These are phyloP conservation scores for Alternaria gansuensis DNA, from an alignment of 2,329 filamentous ascomycete genomes.

Conservation along the genomic window DNA sequence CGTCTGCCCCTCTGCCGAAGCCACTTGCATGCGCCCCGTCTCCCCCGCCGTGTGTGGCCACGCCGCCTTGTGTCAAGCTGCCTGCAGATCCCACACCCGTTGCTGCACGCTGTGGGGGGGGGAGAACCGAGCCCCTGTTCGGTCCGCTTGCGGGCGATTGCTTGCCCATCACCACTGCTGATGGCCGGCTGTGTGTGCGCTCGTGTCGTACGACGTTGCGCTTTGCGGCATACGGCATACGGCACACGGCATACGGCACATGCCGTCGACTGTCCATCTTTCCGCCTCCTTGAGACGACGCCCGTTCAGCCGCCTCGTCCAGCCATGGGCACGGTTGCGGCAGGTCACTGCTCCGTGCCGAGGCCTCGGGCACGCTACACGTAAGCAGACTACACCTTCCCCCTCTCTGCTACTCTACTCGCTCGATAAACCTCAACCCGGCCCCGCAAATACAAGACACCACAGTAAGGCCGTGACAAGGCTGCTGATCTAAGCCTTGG, in stretches of 20 bases:
- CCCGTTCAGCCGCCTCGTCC: slow-evolving; percentile 1
- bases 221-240: neutral
- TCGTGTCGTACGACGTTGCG: slow-evolving; percentile 1
- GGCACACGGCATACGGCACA: neutral
- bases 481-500: slow-evolving; percentile 29
- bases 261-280: neutral
- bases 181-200: slow-evolving; percentile 8
- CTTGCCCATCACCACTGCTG: slow-evolving; percentile 22
- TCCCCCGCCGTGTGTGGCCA: slow-evolving; percentile 19
- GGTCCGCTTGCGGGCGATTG: slow-evolving; percentile 24
- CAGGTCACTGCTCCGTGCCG: slow-evolving; percentile 27
- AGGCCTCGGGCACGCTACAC: slow-evolving; percentile 26
- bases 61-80: slow-evolving; percentile 21
- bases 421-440: neutral
- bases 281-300: neutral
- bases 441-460: slow-evolving; percentile 5
- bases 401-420: slow-evolving; percentile 7
- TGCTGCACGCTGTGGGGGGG: slow-evolving; percentile 21
- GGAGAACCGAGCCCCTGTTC: slow-evolving; percentile 13
- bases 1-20: neutral
- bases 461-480: slow-evolving; percentile 17
- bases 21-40: neutral
- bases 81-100: slow-evolving; percentile 21
- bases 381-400: slow-evolving; percentile 20
- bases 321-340: slow-evolving; percentile 23